Conservation (phyloP, 495 filamentous ascomycete genomes). For the Penicillium argentinense region DNA sequence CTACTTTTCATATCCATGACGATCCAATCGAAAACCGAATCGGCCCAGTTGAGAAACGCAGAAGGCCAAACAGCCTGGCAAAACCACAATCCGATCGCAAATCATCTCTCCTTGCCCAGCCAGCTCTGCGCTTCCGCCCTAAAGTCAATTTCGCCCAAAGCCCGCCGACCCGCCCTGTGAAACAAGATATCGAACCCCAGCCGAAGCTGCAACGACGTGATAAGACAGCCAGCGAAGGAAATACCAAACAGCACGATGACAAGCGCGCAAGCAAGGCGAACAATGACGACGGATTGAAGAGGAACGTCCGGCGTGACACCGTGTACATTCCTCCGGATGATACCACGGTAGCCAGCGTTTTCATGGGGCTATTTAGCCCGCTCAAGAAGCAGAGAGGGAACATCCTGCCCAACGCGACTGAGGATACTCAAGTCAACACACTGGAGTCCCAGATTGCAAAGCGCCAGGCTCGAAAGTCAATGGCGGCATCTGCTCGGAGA, state of each 20-base stretch:
- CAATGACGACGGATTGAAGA: conserved; percentile 23
- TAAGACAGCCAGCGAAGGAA: conserved; percentile 9
- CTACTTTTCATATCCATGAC: conserved; percentile 37
- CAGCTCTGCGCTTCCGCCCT: conserved; percentile 43
- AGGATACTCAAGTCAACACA: conserved; percentile 24
- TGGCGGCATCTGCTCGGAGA: conserved; percentile 26
- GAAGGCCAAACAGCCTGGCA: conserved; percentile 11
- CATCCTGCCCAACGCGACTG: neutral
- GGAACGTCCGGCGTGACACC: conserved; percentile 35
- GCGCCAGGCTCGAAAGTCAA: conserved; percentile 28
- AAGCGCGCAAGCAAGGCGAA: neutral
- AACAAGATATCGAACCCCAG: conserved; percentile 7
- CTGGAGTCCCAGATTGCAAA: conserved; percentile 28
- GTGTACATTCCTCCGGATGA: conserved; percentile 46
- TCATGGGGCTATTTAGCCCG: conserved; percentile 44
- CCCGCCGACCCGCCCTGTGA: conserved; percentile 11
- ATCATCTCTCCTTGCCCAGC: conserved; percentile 39
- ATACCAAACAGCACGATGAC: conserved; percentile 15
- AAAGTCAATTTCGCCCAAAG: conserved; percentile 30
- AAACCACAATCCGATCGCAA: conserved; percentile 22
- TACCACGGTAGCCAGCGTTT: conserved; percentile 38
- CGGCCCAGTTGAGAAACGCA: conserved; percentile 14
- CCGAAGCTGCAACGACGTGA: neutral
- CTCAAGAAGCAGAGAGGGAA: conserved; percentile 20
- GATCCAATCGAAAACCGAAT: conserved; percentile 21